phyloP scores from a whole-genome alignment of 225 moss, liverwort and hornwort genomes.

The Physcomitrium patens region DNA sequence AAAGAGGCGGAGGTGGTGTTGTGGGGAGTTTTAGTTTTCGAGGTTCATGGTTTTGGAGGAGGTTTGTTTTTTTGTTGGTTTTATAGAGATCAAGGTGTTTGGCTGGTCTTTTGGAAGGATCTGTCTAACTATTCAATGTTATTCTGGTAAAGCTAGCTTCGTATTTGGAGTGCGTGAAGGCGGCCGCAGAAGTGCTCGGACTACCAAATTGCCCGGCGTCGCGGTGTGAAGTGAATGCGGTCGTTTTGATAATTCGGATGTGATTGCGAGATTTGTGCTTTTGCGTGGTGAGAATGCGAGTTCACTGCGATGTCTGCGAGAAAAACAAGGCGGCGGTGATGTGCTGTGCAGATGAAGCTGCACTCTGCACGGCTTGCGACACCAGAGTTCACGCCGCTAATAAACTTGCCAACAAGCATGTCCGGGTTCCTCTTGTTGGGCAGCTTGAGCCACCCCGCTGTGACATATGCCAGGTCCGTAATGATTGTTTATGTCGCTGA shows the following conservation, averaged over 20 bases:
- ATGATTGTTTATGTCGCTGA: background rate
- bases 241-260: background rate
- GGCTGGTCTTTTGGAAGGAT: background rate
- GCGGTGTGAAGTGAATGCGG: background rate
- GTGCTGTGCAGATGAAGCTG: constrained; percentile 65
- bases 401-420: constrained; percentile 58
- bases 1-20: too few relatives aligned
- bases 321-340: constrained; percentile 58
- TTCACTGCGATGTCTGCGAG: constrained; percentile 70
- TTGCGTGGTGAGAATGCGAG: constrained; percentile 39
- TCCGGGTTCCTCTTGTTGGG: constrained; percentile 46
- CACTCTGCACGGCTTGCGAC: constrained; percentile 55
- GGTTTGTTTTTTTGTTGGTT: too few relatives aligned
- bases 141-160: background rate
- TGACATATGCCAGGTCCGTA: constrained; percentile 60
- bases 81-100: background rate
- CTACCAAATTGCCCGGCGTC: background rate
- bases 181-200: background rate
- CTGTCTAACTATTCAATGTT: background rate
- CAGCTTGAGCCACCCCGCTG: constrained; percentile 50
- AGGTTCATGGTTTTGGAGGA: too few relatives aligned
- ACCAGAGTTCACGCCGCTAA: constrained; percentile 63
- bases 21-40: too few relatives aligned
- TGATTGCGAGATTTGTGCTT: background rate
- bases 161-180: background rate